Conservation (phyloP, 257 asterid species). For the Catharanthus roseus region DNA sequence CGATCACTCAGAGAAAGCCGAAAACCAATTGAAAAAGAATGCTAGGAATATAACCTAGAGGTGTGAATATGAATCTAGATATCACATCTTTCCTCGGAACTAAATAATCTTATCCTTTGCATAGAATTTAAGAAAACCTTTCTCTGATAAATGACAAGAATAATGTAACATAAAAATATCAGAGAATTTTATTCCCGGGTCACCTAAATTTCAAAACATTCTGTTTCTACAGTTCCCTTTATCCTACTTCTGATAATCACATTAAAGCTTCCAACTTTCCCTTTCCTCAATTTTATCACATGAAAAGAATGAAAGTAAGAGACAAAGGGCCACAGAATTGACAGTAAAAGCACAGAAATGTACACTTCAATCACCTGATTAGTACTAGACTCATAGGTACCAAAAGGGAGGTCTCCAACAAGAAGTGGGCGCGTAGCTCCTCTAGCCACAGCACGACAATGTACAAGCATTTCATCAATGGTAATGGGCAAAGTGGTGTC, state of each 20-base stretch:
- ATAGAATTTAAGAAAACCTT: neutral
- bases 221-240: neutral
- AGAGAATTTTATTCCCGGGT: neutral
- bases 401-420: conserved; percentile 86
- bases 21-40: neutral
- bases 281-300: conserved; percentile 4
- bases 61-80: neutral
- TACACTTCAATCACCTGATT: conserved; percentile 44
- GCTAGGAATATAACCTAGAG: neutral
- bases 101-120: neutral
- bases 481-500: conserved; percentile 92
- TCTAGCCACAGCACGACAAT: conserved; percentile 86
- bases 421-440: conserved; percentile 86
- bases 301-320: neutral
- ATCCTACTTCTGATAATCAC: neutral
- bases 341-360: neutral
- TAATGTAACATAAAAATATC: neutral
- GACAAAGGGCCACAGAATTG: neutral
- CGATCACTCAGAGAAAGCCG: no score
- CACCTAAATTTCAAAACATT: neutral
- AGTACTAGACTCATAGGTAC: conserved; percentile 74
- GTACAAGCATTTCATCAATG: conserved; percentile 92
- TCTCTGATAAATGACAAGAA: neutral
- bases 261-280: neutral
- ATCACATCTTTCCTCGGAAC: no score